These are phyloP conservation scores for Xanthoparmelia taractica DNA, from an alignment of 495 filamentous ascomycete genomes.

Conservation along the genomic window DNA sequence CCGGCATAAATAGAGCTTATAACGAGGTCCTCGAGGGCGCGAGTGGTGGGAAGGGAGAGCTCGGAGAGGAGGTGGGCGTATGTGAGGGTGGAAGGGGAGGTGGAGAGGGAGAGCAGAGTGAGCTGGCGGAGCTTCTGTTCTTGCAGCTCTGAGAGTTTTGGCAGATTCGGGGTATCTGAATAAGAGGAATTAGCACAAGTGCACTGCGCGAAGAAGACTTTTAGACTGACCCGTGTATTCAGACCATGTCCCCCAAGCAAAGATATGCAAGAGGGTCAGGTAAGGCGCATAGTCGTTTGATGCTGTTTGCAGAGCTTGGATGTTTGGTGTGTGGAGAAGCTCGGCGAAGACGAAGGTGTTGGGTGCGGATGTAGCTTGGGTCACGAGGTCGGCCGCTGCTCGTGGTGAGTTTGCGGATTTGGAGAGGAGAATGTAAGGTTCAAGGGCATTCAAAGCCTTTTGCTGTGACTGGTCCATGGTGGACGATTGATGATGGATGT, in stretches of 20 bases:
- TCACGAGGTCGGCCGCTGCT: constrained; percentile 77
- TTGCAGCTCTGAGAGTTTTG: constrained; percentile 64
- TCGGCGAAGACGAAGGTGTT: constrained; percentile 94
- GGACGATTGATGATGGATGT: neutral
- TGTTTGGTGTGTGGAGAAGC: constrained; percentile 72
- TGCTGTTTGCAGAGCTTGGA: constrained; percentile 60
- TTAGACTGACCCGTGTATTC: constrained; percentile 57
- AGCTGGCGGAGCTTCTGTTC: constrained; percentile 82
- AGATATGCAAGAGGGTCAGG: constrained; percentile 76
- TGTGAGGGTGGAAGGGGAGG: constrained; percentile 53
- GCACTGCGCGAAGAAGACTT: neutral
- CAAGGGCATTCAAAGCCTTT: constrained; percentile 75
- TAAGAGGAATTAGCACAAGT: neutral
- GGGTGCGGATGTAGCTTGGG: constrained; percentile 75
- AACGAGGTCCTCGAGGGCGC: constrained; percentile 81
- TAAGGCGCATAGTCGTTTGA: constrained; percentile 46
- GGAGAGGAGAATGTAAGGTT: constrained; percentile 82
- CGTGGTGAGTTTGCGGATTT: constrained; percentile 78
- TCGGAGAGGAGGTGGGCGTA: constrained; percentile 59
- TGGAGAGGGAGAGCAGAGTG: constrained; percentile 68
- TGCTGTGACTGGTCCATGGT: constrained; percentile 69
- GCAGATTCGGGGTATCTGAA: constrained; percentile 53
- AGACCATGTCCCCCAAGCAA: constrained; percentile 84
- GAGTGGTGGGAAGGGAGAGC: constrained; percentile 58
- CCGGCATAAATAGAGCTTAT: constrained; percentile 83